Evolutionary conservation across 345 rosid species (phyloP), one percentile per base, ranked within the genome.

Genomic region (Cardamine occulta): DNA sequence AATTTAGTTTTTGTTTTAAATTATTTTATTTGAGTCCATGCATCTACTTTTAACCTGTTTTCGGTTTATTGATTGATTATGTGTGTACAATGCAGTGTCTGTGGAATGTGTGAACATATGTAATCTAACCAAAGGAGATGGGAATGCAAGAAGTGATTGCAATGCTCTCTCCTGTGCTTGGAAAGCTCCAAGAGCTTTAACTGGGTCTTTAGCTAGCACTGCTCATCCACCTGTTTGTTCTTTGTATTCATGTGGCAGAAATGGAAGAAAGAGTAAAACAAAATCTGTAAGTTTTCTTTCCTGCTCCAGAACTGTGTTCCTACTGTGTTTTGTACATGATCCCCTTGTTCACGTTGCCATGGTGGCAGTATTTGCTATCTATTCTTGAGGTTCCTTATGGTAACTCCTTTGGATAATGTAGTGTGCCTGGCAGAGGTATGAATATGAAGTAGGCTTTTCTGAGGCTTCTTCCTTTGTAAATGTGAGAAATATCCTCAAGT

Each of bases 151-250:
- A 83, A 83, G 77, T 29, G 97, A 88, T 75, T 91, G 96, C 83
- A 87, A 71, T 60, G 85, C 86, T 34, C 86, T 95, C 55, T 92
- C 96, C 0, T 92, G 97, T 74, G 93, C 97, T 53, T 89, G 90
- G 93, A 92, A 88, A 82, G 91, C 93, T 66, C 97, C 97, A 4
- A 86, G 97, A 77, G 91, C 83, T 45, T 78, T 95, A 84, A 88
- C 97, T 24, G 96, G 99, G 26, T 90, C 87, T 80, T 90, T 92
- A 35, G 93, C 97, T 4, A 88, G 81, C 85, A 92, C 99, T 24
- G 85, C 96, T 0, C 90, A 88, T 80, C 82, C 87, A 63, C 70
- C 81, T 39, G 84, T 78, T 42, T 86, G 78, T 82, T 84, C 85
- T 2, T 79, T 89, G 12, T 83, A 70, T 45, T 55, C 73, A 19